Evolutionary conservation across 2,329 filamentous ascomycete species (phyloP), one percentile per base, ranked within the genome.

Genomic region (Colletotrichum orbiculare): DNA sequence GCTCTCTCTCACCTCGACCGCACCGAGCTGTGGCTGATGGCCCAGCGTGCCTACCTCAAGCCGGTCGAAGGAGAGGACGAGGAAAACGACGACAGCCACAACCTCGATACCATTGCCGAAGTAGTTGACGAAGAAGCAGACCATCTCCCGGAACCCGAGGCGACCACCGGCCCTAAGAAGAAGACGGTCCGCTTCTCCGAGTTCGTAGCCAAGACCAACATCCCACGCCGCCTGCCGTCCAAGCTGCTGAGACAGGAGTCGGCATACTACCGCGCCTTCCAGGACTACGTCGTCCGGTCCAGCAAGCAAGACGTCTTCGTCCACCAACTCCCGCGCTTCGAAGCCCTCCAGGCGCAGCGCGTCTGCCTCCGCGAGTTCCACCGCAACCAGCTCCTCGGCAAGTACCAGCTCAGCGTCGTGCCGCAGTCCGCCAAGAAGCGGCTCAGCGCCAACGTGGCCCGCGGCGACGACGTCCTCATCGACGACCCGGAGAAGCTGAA

Each of bases 221-320:
- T 82, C 46, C 83, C 85, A 33, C 82, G 82, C 70, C 78, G 77
- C 41, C 78, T 88, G 15, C 85, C 85, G 9, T 79, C 84, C 60
- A 80, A 84, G 77, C 77, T 89, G 37, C 62, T 76, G 33, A 83
- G 82, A 62, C 82, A 86, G 73, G 92, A 96, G 72, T 90, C 91
- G 4, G 91, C 94, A 6, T 97, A 97, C 78, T 95, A 94, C 79
- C 90, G 92, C 67, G 93, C 93, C 9, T 97, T 97, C 76, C 89
- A 93, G 70, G 89, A 91, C 73, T 86, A 92, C 69, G 81, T 89
- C 49, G 85, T 91, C 64, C 87, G 87, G 38, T 88, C 87, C 12
- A 88, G 87, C 61, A 82, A 84, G 57, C 81, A 84, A 15, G 96
- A 98, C 76, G 89, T 90, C 9, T 97, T 97, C 74, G 86, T 97